Evolutionary conservation across 768 basidiomycete species (phyloP), one percentile per base, ranked within the genome.

Genomic region (Boletus subparvulus): DNA sequence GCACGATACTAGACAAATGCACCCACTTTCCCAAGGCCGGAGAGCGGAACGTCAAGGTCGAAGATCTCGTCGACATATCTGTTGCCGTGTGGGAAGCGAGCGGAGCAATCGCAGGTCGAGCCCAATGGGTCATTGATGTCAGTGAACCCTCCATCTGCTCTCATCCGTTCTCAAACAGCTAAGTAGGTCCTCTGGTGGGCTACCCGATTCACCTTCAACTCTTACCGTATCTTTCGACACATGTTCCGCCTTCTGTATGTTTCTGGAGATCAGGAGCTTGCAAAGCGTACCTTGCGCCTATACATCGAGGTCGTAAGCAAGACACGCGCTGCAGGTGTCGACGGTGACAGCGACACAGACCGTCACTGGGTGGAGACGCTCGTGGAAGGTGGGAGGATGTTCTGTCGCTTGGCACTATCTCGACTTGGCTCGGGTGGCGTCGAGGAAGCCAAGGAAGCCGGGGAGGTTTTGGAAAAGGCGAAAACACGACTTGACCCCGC

Each of bases 151-250:
- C 43, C 9, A 11, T 52, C 37, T 50, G 0, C 32, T 47, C 6
- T 19, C 24, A 0, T 41, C 32, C n/a, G n/a, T 52, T 52, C 40
- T 57, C 11, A 50, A 51, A 17, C 30, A 39, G 13, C n/a, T 1
- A 41, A 45, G 35, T 69, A 91, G 90, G 82, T 93, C 21, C 80
- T 98, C 2, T 96, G 93, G 90, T 94, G 93, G 93, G 89, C 93
- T 1, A 94, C 93, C 10, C 85, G 88, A 21, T 81, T 94, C 21
- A 98, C 96, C 0, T 97, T 98, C 78, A 94, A 97, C 67, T 95
- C 92, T 0, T 88, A 88, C 57, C 83, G 86, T 10, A 76, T 98
- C 9, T 82, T 92, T 52, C 86, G 95, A 1, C 91, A 97, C 70
- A 86, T 98, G 79, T 84, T 85, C 30, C 84, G 88, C 2, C 72